Evolutionary conservation across 441 rosid genomes (phyloP).

Genomic region (Arabidopsis lyrata): DNA sequence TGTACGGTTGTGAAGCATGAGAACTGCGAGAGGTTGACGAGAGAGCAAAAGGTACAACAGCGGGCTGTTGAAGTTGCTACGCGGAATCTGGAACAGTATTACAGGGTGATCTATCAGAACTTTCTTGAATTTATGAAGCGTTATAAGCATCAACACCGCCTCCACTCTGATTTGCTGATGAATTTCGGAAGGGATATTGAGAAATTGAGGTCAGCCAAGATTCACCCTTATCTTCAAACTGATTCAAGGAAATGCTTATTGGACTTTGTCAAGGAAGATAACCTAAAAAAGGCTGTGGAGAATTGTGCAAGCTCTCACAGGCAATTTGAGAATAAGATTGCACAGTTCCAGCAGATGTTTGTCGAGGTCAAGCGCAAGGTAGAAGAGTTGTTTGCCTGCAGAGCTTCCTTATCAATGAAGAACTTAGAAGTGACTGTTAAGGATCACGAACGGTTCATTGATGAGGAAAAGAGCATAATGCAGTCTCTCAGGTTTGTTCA

Average conservation of each 20-base stretch:
- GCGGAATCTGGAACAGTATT: constrained; percentile 82
- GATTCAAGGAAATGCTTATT: constrained; percentile 61
- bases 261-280: constrained; percentile 94
- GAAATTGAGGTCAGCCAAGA: constrained; percentile 77
- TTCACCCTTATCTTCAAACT: constrained; percentile 82
- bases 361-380: constrained; percentile 73
- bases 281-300: constrained; percentile 74
- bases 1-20: constrained; percentile 63
- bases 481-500: constrained; percentile 91
- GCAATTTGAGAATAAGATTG: constrained; percentile 95
- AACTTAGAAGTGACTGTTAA: constrained; percentile 68
- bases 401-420: constrained; percentile 58
- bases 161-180: constrained; percentile 76
- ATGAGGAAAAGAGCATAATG: constrained; percentile 92
- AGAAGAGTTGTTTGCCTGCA: constrained; percentile 73
- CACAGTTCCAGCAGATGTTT: constrained; percentile 84
- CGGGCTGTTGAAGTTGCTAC: constrained; percentile 87
- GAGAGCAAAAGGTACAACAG: constrained; percentile 90
- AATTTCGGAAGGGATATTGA: constrained; percentile 82
- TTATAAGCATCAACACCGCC: constrained; percentile 69
- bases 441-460: constrained; percentile 70
- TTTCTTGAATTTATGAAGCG: constrained; percentile 91
- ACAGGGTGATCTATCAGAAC: constrained; percentile 78
- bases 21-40: constrained; percentile 70
- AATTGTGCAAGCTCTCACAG: constrained; percentile 73